Evolutionary conservation across 2,329 filamentous ascomycete species (phyloP).

Genomic region (Chaetomium sp.): DNA sequence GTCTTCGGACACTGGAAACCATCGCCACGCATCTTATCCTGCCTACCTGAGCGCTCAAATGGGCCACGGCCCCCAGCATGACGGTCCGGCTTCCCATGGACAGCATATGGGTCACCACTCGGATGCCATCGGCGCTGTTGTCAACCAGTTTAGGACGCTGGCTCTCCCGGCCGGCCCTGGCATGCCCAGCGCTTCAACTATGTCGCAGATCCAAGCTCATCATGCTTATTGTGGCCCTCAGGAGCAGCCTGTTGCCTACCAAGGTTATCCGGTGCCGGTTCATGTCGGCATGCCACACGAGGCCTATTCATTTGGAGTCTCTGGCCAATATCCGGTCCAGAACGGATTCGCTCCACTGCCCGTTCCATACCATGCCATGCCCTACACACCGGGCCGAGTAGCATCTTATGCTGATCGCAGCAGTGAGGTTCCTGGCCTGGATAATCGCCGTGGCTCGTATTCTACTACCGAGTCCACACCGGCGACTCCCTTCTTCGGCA

Average conservation of each 20-base stretch:
- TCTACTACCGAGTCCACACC: constrained; percentile 68
- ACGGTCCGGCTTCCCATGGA: constrained; percentile 31
- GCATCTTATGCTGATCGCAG: constrained; percentile 49
- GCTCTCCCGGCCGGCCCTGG: constrained; percentile 31
- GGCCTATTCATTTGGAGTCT: constrained; percentile 34
- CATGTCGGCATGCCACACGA: constrained; percentile 36
- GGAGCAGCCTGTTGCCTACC: constrained; percentile 38
- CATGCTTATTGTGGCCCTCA: constrained; percentile 35
- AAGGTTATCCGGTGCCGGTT: constrained; percentile 37
- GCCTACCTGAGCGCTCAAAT: constrained; percentile 34
- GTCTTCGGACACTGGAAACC: constrained; percentile 34
- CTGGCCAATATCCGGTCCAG: constrained; percentile 37
- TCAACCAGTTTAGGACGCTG: constrained; percentile 39
- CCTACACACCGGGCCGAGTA: constrained; percentile 57
- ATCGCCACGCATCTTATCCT: constrained; percentile 32
- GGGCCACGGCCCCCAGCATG: constrained; percentile 30
- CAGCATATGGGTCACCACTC: constrained; percentile 34
- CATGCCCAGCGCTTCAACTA: constrained; percentile 26
- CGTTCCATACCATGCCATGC: constrained; percentile 47
- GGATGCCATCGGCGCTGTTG: constrained; percentile 35
- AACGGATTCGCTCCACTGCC: constrained; percentile 39
- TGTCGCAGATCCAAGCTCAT: constrained; percentile 31
- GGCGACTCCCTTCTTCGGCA: constrained; percentile 66
- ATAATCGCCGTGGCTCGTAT: constrained; percentile 68
- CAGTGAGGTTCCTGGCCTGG: constrained; percentile 59